A percentile compares a stretch with the other conserved stretches of the same genome.
phyloP scores from a whole-genome alignment of 805 yeast genomes.

The Cyberlindnera euphorbiiphila region DNA sequence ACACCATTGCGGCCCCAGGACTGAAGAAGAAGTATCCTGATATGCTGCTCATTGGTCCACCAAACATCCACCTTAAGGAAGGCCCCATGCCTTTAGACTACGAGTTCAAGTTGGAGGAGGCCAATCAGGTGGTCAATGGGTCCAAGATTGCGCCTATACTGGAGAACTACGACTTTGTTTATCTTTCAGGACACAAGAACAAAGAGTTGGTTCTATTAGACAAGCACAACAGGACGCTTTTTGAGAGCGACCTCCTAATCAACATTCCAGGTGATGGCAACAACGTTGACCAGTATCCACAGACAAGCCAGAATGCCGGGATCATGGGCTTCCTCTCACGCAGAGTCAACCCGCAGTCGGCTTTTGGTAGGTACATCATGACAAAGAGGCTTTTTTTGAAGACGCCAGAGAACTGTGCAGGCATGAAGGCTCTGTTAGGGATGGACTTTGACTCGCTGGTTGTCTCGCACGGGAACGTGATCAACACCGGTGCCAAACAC shows the following conservation, averaged over 20 bases:
- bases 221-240: conserved; percentile 42
- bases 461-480: conserved; percentile 56
- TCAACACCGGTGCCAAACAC: conserved; percentile 38
- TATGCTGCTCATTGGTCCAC: conserved; percentile 50
- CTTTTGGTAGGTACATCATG: conserved; percentile 32
- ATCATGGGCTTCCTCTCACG: conserved; percentile 37
- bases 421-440: conserved; percentile 14
- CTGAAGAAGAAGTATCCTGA: conserved; percentile 49
- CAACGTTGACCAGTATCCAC: conserved; percentile 46
- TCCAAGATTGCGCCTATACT: conserved; percentile 38
- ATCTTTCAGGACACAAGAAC: conserved; percentile 51
- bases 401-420: conserved; percentile 15
- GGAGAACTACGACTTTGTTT: conserved; percentile 49
- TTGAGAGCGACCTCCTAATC: conserved; percentile 59
- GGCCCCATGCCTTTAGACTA: conserved; percentile 38
- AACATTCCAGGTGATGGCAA: conserved; percentile 48
- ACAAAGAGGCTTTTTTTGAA: conserved; percentile 24
- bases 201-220: conserved; percentile 54
- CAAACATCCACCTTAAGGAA: conserved; percentile 36
- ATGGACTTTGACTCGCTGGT: conserved; percentile 53
- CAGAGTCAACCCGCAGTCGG: conserved; percentile 38
- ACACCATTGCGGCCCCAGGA: conserved; percentile 55
- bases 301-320: conserved; percentile 42
- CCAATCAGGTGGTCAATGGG: conserved; percentile 33
- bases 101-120: conserved; percentile 31